Conservation (phyloP, 2,329 filamentous ascomycete species). For the Aurifilum marmelostoma region DNA sequence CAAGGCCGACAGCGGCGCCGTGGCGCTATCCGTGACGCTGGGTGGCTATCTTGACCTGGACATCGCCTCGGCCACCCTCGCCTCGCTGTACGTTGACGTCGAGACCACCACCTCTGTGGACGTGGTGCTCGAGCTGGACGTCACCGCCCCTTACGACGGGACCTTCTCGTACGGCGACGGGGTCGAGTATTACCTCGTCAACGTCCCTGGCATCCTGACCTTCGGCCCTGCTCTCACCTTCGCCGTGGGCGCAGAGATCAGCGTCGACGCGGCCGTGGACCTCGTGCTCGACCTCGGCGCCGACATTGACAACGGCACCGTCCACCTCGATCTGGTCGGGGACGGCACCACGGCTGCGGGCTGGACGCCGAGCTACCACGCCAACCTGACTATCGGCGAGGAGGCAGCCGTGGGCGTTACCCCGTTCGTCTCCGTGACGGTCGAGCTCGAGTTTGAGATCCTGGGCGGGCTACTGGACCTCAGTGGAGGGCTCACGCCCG, state of each 20-base stretch:
- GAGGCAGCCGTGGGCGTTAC: conserved; percentile 32
- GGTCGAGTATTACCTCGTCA: conserved; percentile 43
- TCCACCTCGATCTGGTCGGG: conserved; percentile 38
- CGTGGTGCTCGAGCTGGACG: conserved; percentile 41
- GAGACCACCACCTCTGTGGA: conserved; percentile 43
- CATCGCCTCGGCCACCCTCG: conserved; percentile 39
- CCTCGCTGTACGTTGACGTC: conserved; percentile 47
- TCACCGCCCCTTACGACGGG: conserved; percentile 40
- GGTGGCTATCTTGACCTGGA: conserved; percentile 48
- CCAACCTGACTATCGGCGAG: conserved; percentile 31
- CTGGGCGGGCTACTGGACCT: conserved; percentile 35
- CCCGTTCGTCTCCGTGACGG: conserved; percentile 33
- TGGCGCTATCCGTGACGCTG: conserved; percentile 43
- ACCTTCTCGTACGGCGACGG: conserved; percentile 42
- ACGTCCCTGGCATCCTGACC: conserved; percentile 45
- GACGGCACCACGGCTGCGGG: conserved; percentile 20
- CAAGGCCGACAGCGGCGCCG: conserved; percentile 40
- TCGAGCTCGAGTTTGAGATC: conserved; percentile 33
- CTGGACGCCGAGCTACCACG: conserved; percentile 32
- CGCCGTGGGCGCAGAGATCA: conserved; percentile 42
- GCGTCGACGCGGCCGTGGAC: conserved; percentile 36
- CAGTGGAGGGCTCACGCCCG: conserved; percentile 35
- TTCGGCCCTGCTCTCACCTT: conserved; percentile 40
- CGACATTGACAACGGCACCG: conserved; percentile 32
- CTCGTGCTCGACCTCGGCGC: conserved; percentile 32